These are phyloP conservation scores for Leccinum variabile DNA, from an alignment of 1,284 basidiomycete genomes.

Conservation along the genomic window DNA sequence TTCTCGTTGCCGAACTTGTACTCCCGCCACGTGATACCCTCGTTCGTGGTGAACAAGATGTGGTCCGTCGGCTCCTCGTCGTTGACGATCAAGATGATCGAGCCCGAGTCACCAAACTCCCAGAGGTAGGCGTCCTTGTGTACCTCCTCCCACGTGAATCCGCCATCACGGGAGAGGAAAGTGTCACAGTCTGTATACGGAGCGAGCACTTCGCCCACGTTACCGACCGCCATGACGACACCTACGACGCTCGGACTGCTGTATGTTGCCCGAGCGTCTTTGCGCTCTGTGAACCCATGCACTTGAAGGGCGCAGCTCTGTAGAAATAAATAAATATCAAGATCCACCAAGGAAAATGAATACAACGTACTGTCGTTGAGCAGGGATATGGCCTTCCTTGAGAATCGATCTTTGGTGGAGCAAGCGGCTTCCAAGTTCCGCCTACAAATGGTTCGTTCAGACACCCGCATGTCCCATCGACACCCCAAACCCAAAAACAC, in stretches of 20 bases:
- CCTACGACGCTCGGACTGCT: slow-evolving; percentile 91
- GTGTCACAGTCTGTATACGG: slow-evolving; percentile 90
- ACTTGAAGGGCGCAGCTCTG: slow-evolving; percentile 87
- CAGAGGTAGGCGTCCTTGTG: slow-evolving; percentile 98
- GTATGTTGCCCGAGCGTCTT: slow-evolving; percentile 88
- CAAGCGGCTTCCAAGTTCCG: slow-evolving; percentile 84
- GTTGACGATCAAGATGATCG: slow-evolving; percentile 90
- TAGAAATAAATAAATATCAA: slow-evolving; percentile 2
- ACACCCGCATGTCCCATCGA: not conserved
- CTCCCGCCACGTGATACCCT: slow-evolving; percentile 86
- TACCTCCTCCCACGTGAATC: slow-evolving; percentile 98
- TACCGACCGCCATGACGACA: slow-evolving; percentile 96
- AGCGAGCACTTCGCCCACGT: slow-evolving; percentile 83
- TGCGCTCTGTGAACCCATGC: slow-evolving; percentile 94
- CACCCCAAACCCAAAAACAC: slow-evolving; percentile 18
- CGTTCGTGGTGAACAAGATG: slow-evolving; percentile 86
- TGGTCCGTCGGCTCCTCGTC: slow-evolving; percentile 93
- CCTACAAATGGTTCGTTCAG: slow-evolving; percentile 43
- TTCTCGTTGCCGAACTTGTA: slow-evolving; percentile 80
- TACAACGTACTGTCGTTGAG: slow-evolving; percentile 52
- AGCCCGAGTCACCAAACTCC: slow-evolving; percentile 98
- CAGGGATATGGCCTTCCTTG: slow-evolving; percentile 78
- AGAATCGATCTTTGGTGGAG: slow-evolving; percentile 77
- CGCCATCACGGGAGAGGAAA: slow-evolving; percentile 94
- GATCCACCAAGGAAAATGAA: not conserved